phyloP scores from a whole-genome alignment of 352 stramenopile species.

The Pythium chondricola region DNA sequence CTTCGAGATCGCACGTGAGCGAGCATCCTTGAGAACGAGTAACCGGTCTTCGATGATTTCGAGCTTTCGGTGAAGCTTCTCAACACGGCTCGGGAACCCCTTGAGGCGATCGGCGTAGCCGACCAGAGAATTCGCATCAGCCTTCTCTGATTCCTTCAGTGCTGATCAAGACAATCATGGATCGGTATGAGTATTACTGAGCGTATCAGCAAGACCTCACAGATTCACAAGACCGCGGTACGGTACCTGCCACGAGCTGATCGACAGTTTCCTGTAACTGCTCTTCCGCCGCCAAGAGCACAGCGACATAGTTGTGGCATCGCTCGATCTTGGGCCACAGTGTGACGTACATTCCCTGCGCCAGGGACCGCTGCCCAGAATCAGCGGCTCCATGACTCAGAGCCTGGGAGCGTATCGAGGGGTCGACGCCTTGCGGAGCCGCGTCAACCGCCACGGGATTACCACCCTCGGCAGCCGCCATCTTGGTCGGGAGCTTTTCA shows the following conservation, averaged over 20 bases:
- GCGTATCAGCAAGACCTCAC: background rate
- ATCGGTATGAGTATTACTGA: background rate
- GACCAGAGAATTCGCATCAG: slow-evolving; percentile 46
- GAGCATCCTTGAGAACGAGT: slow-evolving; percentile 54
- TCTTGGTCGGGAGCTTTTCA: no score
- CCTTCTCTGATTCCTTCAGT: slow-evolving; percentile 56
- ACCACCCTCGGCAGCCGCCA: slow-evolving; percentile 7
- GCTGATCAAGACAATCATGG: no score
- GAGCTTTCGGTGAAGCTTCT: slow-evolving; percentile 63
- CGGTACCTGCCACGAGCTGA: slow-evolving; percentile 44
- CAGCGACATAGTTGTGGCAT: slow-evolving; percentile 68
- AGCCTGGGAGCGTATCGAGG: no score
- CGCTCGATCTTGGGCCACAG: slow-evolving; percentile 82
- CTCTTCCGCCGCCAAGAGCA: slow-evolving; percentile 62
- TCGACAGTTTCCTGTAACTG: slow-evolving; percentile 67
- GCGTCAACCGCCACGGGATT: background rate
- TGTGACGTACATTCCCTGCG: slow-evolving; percentile 70
- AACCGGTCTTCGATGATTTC: slow-evolving; percentile 60
- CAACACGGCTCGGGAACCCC: slow-evolving; percentile 56
- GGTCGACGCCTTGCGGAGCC: background rate
- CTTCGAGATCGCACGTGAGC: no score
- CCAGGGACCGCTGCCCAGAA: slow-evolving; percentile 30
- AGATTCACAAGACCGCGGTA: background rate
- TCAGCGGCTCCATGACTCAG: background rate
- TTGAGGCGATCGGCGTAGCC: slow-evolving; percentile 67